These are phyloP conservation scores for Eleusine indica DNA, from an alignment of 176 grass and related monocot genomes.

Conservation along the genomic window DNA sequence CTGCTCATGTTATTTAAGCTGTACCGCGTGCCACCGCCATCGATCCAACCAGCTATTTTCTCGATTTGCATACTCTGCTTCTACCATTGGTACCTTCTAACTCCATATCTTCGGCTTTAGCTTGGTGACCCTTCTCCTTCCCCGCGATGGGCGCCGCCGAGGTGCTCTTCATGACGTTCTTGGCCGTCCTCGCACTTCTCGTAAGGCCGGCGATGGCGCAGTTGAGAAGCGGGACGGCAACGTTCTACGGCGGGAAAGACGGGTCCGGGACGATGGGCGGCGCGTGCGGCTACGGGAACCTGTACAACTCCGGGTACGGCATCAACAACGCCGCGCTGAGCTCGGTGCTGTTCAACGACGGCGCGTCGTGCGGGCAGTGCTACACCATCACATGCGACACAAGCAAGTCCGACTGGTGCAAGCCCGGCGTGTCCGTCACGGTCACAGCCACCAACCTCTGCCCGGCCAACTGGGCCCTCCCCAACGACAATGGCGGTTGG, in stretches of 20 bases:
- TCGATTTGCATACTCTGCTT: neutral
- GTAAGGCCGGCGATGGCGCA: conserved; percentile 10
- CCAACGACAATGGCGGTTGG: conserved; percentile 62
- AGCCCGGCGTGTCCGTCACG: conserved; percentile 32
- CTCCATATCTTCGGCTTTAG: neutral
- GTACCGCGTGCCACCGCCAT: neutral
- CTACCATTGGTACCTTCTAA: neutral
- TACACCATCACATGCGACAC: conserved; percentile 53
- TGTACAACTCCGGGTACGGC: neutral
- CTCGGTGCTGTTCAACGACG: conserved; percentile 64
- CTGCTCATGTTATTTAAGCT: neutral
- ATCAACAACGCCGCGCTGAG: conserved; percentile 64
- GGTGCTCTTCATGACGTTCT: neutral
- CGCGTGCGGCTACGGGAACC: conserved; percentile 76
- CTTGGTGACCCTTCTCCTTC: neutral
- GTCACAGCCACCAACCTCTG: conserved; percentile 85
- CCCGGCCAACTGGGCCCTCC: conserved; percentile 59
- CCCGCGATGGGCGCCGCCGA: neutral
- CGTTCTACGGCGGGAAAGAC: conserved; percentile 78
- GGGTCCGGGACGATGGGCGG: conserved; percentile 89
- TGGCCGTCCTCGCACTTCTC: neutral
- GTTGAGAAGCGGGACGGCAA: conserved; percentile 47
- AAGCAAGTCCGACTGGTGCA: conserved; percentile 33
- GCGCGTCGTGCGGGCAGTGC: conserved; percentile 68
- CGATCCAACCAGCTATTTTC: neutral